Base-by-base conservation (phyloP, 2,329 filamentous ascomycete genomes). In the Aspergillus sergii region DNA sequence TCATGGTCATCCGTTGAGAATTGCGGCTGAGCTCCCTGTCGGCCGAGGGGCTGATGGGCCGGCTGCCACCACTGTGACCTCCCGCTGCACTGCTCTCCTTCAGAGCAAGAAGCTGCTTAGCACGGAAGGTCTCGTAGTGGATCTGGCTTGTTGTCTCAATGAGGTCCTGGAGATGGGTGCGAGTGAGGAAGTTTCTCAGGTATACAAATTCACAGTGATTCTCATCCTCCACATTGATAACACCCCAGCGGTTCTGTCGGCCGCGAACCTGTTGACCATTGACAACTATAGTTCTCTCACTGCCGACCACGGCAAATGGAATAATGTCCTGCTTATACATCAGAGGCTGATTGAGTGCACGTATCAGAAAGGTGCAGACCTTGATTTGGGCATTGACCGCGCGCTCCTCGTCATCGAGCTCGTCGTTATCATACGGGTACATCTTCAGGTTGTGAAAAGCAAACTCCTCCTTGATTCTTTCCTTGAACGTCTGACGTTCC, bases 121-220 rank as follows among this genome's bases (percentile, higher is more conserved):
- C 94, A 82, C 95, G 94, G 94, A 99, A 99, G 64, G 93, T 96
- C 86, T 99, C 95, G 86, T 99, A 99, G 87, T 99, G 95, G 82
- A 97, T 99, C 85, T 99, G 95, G 72, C 94, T 97, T 55, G 95
- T 99, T 36, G 95, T 99, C 84, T 99, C 95, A 81, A 99, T 97
- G 71, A 99, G 88, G 76, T 99, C 95, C 86, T 99, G 95, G 62
- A 99, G 88, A 81, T 99, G 95, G 68, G 95, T 98, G 78, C 95
- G 93, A 73, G 96, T 96, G 69, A 99, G 88, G 88, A 99, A 99
- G 86, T 99, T 94, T 79, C 95, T 91, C 67, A 99, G 89, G 81
- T 97, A 97, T 77, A 98, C 91, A 76, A 99, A 99, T 88, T 99
- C 95, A 88, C 95, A 99, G 86, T 99, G 95, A 83, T 90, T 96